These are phyloP conservation scores for Blumeriella jaapii DNA, from an alignment of 2,329 filamentous ascomycete species.

Conservation along the genomic window DNA sequence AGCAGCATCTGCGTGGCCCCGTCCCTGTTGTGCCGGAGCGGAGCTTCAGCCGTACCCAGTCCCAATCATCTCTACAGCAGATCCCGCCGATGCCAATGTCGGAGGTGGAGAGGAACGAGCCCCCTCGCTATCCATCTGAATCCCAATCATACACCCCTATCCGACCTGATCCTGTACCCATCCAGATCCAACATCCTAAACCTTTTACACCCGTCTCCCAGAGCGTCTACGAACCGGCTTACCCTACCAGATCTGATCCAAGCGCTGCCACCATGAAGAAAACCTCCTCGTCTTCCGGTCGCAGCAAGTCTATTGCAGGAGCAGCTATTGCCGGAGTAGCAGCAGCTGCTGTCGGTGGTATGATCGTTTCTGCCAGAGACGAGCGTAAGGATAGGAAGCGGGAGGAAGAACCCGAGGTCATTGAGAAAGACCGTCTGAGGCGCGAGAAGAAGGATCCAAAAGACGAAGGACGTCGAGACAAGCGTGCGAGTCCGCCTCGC, in stretches of 20 bases:
- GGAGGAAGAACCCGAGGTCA: constrained; percentile 13
- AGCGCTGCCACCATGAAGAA: constrained; percentile 18
- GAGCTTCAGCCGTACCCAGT: constrained; percentile 17
- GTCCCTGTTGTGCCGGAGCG: constrained; percentile 6
- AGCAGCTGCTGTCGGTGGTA: constrained; percentile 38
- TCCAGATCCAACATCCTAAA: constrained; percentile 76
- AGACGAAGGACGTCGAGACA: constrained; percentile 16
- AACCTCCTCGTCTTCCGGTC: constrained; percentile 22
- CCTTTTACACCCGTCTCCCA: constrained; percentile 63
- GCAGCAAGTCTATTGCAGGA: constrained; percentile 32
- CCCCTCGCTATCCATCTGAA: constrained; percentile 25
- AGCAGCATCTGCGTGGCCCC: constrained; percentile 3
- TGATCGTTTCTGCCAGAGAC: constrained; percentile 30
- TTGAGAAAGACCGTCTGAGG: constrained; percentile 7
- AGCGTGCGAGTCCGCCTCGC: constrained; percentile 17
- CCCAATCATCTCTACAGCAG: constrained; percentile 30
- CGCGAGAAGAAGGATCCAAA: constrained; percentile 14
- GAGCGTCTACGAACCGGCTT: constrained; percentile 47
- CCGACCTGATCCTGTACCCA: constrained; percentile 47
- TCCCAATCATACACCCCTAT: constrained; percentile 31
- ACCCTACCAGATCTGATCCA: constrained; percentile 24
- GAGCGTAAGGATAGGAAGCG: constrained; percentile 20
- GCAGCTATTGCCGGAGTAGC: constrained; percentile 37
- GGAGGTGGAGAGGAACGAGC: constrained; percentile 1
- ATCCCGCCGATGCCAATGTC: constrained; percentile 4